These are phyloP conservation scores for Verticillium zaregamsianum DNA, from an alignment of 2,329 filamentous ascomycete genomes.

Conservation along the genomic window DNA sequence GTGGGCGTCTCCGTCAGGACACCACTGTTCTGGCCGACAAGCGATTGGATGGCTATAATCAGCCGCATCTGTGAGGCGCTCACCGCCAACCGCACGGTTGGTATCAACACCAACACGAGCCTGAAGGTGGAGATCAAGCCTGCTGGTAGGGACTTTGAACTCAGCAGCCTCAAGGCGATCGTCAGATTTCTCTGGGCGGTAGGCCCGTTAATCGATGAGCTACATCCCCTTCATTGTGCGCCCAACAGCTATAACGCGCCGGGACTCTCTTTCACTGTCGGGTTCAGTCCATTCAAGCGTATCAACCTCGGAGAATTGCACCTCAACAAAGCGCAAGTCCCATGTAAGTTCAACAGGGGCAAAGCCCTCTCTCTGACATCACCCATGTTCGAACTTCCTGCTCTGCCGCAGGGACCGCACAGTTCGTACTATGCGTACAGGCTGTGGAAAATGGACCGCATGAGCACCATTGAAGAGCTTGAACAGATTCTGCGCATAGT, in stretches of 20 bases:
- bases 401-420: not conserved
- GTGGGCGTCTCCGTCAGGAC: not conserved
- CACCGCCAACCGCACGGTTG: not conserved
- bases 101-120: not conserved
- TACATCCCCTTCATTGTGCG: constrained; percentile 1
- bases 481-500: not conserved
- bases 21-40: not conserved
- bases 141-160: not conserved
- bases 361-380: not conserved
- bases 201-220: not conserved
- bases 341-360: not conserved
- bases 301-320: not conserved
- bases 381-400: not conserved
- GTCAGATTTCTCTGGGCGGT: constrained; percentile 4
- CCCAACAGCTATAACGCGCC: not conserved
- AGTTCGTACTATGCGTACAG: not conserved
- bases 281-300: not conserved
- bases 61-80: not conserved
- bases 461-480: not conserved
- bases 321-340: not conserved
- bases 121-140: constrained; percentile 3
- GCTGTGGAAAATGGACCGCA: not conserved
- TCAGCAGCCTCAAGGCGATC: not conserved
- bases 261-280: constrained; percentile 2
- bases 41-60: not conserved